Evolutionary conservation across 352 stramenopile genomes (phyloP), one percentile per base, ranked within the genome.

Genomic region (Phytophthora pisi): DNA sequence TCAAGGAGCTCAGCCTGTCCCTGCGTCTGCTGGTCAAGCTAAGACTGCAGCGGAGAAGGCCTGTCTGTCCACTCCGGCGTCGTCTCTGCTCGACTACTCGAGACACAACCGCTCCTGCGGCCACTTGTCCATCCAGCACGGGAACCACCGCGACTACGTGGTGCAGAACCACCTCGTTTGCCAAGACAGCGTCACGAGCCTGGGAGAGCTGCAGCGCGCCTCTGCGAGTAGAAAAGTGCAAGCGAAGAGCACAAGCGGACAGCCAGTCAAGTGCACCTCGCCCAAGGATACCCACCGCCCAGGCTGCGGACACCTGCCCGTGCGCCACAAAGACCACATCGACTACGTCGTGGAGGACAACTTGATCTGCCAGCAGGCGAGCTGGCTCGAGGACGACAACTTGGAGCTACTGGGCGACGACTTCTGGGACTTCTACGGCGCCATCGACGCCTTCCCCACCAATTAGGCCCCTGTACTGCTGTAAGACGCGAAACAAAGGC

Each of bases 281-380:
- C 55, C 70, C 0, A 72, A 82, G 28, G 77, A 84, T 52, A 76
- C 77, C 4, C 86, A 93, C 60, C 71, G 84, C 3, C 86, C 86
- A 2, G 84, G 84, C 15, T 93, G 86, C 38, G 86, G 86, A 4
- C 86, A 93, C 30, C 55, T 93, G 42, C 70, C 86, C 11, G 86
- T 93, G 24, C 86, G 86, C 24, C 86, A 93, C 64, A 77, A 83
- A 6, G 84, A 93, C 65, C 86, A 93, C 71, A 90, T 93, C 49
- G 86, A 93, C 57, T 93, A 93, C 53, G 86, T 93, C 34, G 86
- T 93, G 34, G 86, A 93, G 42, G 84, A 93, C 69, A 90, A 85
- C 50, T 64, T 93, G 20, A 89, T 91, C 49, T 93, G 86, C 50
- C 86, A 90, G 51, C 75, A 90, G 36, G 77, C 74, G 15, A 84